Conservation (phyloP, 768 basidiomycete genomes). For the Lactarius hengduanensis region DNA sequence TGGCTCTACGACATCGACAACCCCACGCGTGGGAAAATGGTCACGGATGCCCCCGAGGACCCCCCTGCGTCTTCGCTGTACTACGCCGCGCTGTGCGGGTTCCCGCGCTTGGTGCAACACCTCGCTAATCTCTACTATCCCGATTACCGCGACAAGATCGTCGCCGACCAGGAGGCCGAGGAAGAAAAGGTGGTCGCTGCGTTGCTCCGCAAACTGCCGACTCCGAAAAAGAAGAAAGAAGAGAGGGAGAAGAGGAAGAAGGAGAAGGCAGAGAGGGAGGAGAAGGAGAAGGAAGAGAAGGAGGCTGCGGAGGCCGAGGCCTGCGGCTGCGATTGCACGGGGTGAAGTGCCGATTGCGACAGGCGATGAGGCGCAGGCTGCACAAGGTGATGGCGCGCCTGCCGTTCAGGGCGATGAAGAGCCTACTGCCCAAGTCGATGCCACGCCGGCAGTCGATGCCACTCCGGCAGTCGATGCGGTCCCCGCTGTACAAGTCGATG, state of each 20-base stretch:
- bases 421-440: neutral
- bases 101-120: slow-evolving; percentile 15
- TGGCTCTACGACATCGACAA: slow-evolving; percentile 22
- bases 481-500: too few species aligned
- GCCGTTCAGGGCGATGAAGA: neutral
- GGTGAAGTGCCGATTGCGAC: neutral
- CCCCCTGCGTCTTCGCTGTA: slow-evolving; percentile 9
- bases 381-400: neutral
- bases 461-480: neutral
- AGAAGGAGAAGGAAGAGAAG: neutral
- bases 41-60: slow-evolving; percentile 5
- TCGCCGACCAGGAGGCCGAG: neutral
- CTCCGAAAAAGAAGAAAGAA: neutral
- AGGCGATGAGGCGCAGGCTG: neutral
- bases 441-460: neutral
- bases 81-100: slow-evolving; percentile 16
- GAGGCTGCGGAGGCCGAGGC: neutral
- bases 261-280: neutral
- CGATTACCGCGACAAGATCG: neutral
- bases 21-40: slow-evolving; percentile 11
- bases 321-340: neutral
- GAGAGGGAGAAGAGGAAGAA: neutral
- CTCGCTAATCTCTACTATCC: slow-evolving; percentile 4
- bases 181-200: neutral
- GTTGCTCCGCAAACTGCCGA: neutral